Conservation (phyloP, 176 grass and related monocot genomes). For the Triticum dicoccoides region DNA sequence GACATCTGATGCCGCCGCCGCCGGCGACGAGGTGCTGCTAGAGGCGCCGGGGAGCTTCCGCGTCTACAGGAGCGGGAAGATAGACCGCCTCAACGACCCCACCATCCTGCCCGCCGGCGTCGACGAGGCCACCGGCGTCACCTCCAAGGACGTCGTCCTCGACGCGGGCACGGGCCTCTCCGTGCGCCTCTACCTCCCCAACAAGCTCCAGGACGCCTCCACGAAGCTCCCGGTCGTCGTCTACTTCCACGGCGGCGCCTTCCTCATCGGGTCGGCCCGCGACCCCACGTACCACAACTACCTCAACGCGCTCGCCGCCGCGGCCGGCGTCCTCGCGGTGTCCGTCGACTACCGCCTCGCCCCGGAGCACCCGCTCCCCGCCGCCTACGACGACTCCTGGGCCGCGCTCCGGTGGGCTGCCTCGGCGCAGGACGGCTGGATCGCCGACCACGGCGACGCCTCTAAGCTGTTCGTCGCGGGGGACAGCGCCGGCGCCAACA, state of each 20-base stretch:
- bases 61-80: slow-evolving; percentile 54
- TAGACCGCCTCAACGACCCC: slow-evolving; percentile 48
- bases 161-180: slow-evolving; percentile 39
- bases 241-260: slow-evolving; percentile 42
- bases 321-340: slow-evolving; percentile 26
- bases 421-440: slow-evolving; percentile 39
- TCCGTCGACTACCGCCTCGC: slow-evolving; percentile 46
- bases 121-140: slow-evolving; percentile 55
- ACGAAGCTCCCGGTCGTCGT: slow-evolving; percentile 50
- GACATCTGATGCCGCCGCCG: not conserved
- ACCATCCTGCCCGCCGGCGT: slow-evolving; percentile 30
- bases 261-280: slow-evolving; percentile 43
- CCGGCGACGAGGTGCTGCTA: slow-evolving; percentile 2
- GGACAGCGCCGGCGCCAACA: slow-evolving; percentile 81
- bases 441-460: slow-evolving; percentile 42
- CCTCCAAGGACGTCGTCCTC: slow-evolving; percentile 68
- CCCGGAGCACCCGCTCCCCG: slow-evolving; percentile 57
- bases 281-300: slow-evolving; percentile 38
- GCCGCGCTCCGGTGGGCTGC: slow-evolving; percentile 43
- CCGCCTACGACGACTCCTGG: slow-evolving; percentile 48
- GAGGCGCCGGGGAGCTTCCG: slow-evolving; percentile 40
- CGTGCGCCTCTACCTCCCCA: slow-evolving; percentile 57
- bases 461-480: slow-evolving; percentile 55
- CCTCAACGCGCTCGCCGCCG: slow-evolving; percentile 30
- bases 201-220: not conserved